Evolutionary conservation across 1,139 yeast species (phyloP).

Genomic region (Hansenula lynferdii): DNA sequence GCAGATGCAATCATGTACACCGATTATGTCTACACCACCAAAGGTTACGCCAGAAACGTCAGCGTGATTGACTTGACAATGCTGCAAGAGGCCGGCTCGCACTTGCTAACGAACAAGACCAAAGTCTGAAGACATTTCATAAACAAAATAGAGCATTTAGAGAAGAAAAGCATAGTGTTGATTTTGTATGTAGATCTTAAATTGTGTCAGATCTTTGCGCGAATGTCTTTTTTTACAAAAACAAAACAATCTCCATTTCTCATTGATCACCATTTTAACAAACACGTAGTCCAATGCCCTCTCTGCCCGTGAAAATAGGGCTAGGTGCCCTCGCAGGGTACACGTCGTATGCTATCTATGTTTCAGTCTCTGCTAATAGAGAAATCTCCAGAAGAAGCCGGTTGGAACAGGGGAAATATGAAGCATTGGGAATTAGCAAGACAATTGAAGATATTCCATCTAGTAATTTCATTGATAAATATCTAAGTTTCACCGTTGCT

Average conservation of each 20-base stretch:
- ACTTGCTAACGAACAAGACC: conserved; percentile 15
- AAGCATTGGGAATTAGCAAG: conserved; percentile 24
- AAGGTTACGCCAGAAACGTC: conserved; percentile 89
- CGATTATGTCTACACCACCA: conserved; percentile 89
- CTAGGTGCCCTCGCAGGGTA: conserved; percentile 55
- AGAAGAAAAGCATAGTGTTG: too few species aligned
- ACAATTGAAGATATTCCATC: too few species aligned
- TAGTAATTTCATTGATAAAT: conserved; percentile 29
- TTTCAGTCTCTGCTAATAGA: conserved; percentile 49
- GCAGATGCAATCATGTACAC: conserved; percentile 90
- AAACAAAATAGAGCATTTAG: not conserved
- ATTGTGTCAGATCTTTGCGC: too few species aligned
- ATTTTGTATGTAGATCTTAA: not conserved
- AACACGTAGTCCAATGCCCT: not conserved
- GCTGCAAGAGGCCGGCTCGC: conserved; percentile 61
- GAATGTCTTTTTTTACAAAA: too few species aligned
- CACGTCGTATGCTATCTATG: conserved; percentile 62
- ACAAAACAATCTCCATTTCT: not conserved
- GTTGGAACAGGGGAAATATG: conserved; percentile 16
- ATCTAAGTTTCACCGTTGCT: conserved; percentile 48
- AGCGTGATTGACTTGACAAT: conserved; percentile 80
- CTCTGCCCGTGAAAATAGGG: conserved; percentile 16
- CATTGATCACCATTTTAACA: not conserved
- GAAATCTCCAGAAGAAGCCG: conserved; percentile 51
- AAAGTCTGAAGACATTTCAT: not conserved